Conservation (phyloP, 1,139 yeast genomes). For the Candida glucosophila region DNA sequence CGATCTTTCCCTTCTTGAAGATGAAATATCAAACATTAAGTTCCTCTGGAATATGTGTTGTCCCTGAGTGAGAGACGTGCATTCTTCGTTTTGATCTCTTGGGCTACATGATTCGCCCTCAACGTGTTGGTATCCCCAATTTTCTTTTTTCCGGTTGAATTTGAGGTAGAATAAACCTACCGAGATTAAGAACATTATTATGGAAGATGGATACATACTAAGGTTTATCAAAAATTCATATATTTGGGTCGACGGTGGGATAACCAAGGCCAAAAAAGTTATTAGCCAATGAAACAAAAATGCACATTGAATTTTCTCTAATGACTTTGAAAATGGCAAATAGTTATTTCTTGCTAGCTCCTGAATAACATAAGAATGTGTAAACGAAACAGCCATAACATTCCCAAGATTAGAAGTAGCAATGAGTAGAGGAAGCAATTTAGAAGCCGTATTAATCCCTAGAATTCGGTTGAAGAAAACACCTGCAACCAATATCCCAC, state of each 20-base stretch:
- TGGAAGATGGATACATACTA: slow-evolving; percentile 44
- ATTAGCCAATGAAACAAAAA: slow-evolving; percentile 40
- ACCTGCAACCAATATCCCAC: slow-evolving; percentile 70
- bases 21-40: too few species aligned
- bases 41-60: too few species aligned
- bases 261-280: slow-evolving; percentile 34
- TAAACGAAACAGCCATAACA: slow-evolving; percentile 68
- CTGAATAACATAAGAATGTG: slow-evolving; percentile 71
- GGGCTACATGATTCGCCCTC: too few species aligned
- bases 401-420: slow-evolving; percentile 73
- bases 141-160: slow-evolving; percentile 17
- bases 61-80: too few species aligned
- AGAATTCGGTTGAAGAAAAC: slow-evolving; percentile 67
- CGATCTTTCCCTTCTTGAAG: slow-evolving; percentile 7
- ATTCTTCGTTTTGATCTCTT: too few species aligned
- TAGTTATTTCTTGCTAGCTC: slow-evolving; percentile 68
- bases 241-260: slow-evolving; percentile 40
- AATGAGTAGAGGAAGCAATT: slow-evolving; percentile 62
- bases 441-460: slow-evolving; percentile 53
- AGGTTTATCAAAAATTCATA: slow-evolving; percentile 42
- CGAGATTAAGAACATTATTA: slow-evolving; percentile 38
- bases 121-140: slow-evolving; percentile 30
- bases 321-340: slow-evolving; percentile 55
- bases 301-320: slow-evolving; percentile 42
- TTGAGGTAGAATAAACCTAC: slow-evolving; percentile 35